phyloP scores from a whole-genome alignment of 108 stramenopile species.

The Nitzschia sp. region DNA sequence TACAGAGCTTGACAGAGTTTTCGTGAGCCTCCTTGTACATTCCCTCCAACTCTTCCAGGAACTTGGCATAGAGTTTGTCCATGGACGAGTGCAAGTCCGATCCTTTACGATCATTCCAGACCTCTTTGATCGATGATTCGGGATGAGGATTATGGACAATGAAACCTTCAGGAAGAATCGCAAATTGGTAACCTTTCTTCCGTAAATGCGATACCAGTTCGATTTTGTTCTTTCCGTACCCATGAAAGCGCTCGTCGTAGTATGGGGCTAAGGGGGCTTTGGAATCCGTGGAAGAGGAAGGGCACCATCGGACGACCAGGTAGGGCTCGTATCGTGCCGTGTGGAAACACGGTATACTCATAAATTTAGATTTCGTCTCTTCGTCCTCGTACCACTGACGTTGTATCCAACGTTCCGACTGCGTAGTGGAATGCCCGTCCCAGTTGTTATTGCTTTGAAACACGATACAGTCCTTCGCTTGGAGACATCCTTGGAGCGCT shows the following conservation, averaged over 20 bases:
- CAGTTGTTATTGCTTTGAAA: slow-evolving; percentile 78
- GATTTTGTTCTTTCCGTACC: slow-evolving; percentile 93
- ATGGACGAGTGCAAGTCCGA: slow-evolving; percentile 61
- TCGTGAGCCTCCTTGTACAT: slow-evolving; percentile 39
- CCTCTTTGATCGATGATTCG: slow-evolving; percentile 71
- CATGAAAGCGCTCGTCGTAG: slow-evolving; percentile 87
- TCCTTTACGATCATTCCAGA: slow-evolving; percentile 56
- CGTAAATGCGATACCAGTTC: slow-evolving; percentile 79
- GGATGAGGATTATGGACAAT: slow-evolving; percentile 84
- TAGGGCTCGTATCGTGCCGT: slow-evolving; percentile 89
- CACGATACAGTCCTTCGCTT: slow-evolving; percentile 56
- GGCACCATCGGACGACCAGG: slow-evolving; percentile 82
- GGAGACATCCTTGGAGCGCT: slow-evolving; percentile 65
- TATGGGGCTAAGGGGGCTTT: slow-evolving; percentile 51
- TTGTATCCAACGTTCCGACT: slow-evolving; percentile 69
- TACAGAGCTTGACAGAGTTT: slow-evolving; percentile 11
- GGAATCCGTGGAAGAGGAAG: slow-evolving; percentile 7
- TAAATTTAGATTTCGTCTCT: slow-evolving; percentile 23
- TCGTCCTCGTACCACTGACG: slow-evolving; percentile 59
- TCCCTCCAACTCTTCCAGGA: slow-evolving; percentile 55
- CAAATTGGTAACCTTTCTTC: slow-evolving; percentile 57
- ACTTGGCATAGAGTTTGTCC: slow-evolving; percentile 69
- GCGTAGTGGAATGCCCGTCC: slow-evolving; percentile 83
- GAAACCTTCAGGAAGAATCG: slow-evolving; percentile 75
- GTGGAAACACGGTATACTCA: slow-evolving; percentile 71